A percentile compares a stretch with the other conserved stretches of the same genome.
Conservation (phyloP, 139 green algal species). For the Ulvella scutata region DNA sequence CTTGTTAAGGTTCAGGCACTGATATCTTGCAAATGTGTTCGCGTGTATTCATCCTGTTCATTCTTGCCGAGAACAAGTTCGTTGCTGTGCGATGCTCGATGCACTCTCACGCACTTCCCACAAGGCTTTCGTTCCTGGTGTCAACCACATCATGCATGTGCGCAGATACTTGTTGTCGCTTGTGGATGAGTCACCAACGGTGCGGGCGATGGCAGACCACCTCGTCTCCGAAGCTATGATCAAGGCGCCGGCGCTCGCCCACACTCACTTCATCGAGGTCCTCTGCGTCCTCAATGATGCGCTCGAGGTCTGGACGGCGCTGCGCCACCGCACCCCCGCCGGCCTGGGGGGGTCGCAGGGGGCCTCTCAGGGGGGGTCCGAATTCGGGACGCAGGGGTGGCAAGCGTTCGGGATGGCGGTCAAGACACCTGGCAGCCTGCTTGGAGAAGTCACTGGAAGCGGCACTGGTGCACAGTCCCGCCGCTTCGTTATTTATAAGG, state of each 20-base stretch:
- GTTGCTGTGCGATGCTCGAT: too few relatives aligned
- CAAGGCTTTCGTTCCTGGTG: neutral
- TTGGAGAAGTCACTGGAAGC: neutral
- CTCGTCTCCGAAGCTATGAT: constrained; percentile 28
- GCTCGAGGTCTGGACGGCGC: constrained; percentile 20
- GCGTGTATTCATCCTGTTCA: too few relatives aligned
- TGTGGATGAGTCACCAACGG: constrained; percentile 45
- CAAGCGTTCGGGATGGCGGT: neutral
- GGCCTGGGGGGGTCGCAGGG: neutral
- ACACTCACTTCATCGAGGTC: constrained; percentile 86
- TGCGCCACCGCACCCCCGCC: constrained; percentile 10
- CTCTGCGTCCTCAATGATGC: constrained; percentile 76
- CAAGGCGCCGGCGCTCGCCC: constrained; percentile 65
- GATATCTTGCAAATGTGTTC: too few relatives aligned
- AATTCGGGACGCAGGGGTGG: neutral
- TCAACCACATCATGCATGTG: neutral
- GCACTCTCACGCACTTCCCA: too few relatives aligned
- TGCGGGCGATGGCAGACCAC: constrained; percentile 33
- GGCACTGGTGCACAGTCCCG: neutral
- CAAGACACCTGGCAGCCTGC: neutral
- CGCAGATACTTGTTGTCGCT: constrained; percentile 54
- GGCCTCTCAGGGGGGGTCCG: neutral
- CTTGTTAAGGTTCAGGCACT: too few relatives aligned
- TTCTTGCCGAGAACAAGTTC: too few relatives aligned
- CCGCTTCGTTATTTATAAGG: constrained; percentile 23